Conservation (phyloP, 1,139 yeast species). For the Protomyces gravidus region DNA sequence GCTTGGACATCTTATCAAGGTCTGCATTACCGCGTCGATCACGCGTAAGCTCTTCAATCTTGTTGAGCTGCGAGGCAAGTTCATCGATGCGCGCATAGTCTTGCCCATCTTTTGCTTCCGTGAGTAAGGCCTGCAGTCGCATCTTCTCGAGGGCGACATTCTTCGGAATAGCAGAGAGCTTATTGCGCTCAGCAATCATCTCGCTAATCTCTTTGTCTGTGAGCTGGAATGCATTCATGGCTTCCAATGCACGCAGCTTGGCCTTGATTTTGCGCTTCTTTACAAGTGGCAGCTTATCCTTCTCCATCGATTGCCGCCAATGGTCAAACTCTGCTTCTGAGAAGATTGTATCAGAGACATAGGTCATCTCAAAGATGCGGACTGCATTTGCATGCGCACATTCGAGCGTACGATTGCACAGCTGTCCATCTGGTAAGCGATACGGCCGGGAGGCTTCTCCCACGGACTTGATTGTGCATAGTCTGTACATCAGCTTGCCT, state of each 20-base stretch:
- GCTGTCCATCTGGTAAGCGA: constrained; percentile 29
- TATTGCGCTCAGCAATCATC: constrained; percentile 69
- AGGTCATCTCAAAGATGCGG: constrained; percentile 67
- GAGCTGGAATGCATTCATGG: constrained; percentile 60
- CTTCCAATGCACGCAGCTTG: constrained; percentile 58
- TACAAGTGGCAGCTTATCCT: constrained; percentile 59
- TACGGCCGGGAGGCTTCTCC: constrained; percentile 50
- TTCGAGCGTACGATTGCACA: constrained; percentile 38
- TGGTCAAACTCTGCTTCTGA: constrained; percentile 61
- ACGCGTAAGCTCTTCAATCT: constrained; percentile 34
- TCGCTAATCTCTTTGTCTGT: constrained; percentile 74
- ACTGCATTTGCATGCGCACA: constrained; percentile 65
- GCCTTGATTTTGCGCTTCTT: constrained; percentile 61
- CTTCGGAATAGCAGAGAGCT: constrained; percentile 57
- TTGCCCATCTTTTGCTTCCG: constrained; percentile 67
- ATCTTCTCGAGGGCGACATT: constrained; percentile 77
- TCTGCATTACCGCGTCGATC: constrained; percentile 22
- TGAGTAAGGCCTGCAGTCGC: constrained; percentile 65
- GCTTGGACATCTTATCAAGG: constrained; percentile 52
- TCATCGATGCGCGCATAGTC: constrained; percentile 52
- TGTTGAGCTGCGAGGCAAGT: constrained; percentile 52
- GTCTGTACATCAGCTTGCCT: constrained; percentile 64
- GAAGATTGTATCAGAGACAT: constrained; percentile 29
- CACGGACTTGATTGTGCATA: constrained; percentile 73
- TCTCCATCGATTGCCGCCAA: constrained; percentile 58